Conservation (phyloP, 2,329 filamentous ascomycete genomes). For the Cercospora beticola region DNA sequence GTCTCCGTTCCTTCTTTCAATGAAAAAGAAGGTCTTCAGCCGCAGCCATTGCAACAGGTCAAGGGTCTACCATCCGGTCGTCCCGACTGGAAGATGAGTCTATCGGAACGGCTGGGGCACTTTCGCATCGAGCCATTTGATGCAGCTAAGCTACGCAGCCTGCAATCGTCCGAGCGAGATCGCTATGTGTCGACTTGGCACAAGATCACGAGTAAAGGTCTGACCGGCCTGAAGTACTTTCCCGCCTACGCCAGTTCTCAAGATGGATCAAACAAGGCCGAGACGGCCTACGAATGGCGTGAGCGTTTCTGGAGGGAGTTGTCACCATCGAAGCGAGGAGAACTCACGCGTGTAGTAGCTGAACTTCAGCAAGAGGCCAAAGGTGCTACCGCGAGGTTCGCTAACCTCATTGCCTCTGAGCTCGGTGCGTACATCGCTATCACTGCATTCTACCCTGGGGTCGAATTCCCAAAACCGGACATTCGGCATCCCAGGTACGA, state of each 20-base stretch:
- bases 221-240: not conserved
- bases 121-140: not conserved
- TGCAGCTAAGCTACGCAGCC: not conserved
- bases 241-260: not conserved
- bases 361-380: not conserved
- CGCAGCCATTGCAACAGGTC: not conserved
- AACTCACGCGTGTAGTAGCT: not conserved
- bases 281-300: not conserved
- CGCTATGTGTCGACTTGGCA: not conserved
- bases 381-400: not conserved
- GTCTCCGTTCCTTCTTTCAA: not conserved
- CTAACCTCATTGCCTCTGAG: not conserved
- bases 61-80: not conserved
- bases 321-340: not conserved
- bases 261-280: too few species aligned
- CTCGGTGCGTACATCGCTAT: not conserved
- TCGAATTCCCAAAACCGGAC: not conserved
- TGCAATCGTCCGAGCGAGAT: not conserved
- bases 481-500: not conserved
- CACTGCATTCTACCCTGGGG: not conserved
- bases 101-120: not conserved
- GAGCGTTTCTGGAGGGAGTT: not conserved
- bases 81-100: not conserved
- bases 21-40: not conserved
- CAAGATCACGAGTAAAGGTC: not conserved